Base-by-base conservation (phyloP, 1,139 yeast species). In the Blastobotrys petasosporus region DNA sequence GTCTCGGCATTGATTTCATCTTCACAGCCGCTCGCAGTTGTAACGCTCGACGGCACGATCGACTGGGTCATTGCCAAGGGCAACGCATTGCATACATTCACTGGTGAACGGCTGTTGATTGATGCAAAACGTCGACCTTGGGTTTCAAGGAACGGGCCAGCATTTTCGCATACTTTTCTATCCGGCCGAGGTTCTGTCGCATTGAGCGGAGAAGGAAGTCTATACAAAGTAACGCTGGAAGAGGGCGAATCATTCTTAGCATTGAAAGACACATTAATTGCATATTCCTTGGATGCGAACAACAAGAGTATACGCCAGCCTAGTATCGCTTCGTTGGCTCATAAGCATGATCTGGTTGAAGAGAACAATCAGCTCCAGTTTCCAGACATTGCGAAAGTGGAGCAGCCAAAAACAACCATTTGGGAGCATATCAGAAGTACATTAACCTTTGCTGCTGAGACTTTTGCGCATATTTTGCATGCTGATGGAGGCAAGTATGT, bases 111-210 rank as follows among this genome's bases (percentile, higher is more conserved):
- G 34, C 52, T 63, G 30, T 42, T 43, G 10, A 47, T 62, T 9
- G 48, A 48, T 13, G 59, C 69, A 12, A 51, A 54, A 20, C 40
- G 59, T 10, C 42, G 45, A 15, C 57, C 56, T 56, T 35, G 52
- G 12, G 4, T 16, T n/a, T 33, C 16, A 3, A 47, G 54, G 4
- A 44, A 49, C 12, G 42, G 52, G 30, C 62, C 65, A 1, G 35
- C 33, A 13, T 53, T 57, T 41, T 47, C 55, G n/a, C 65, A 63
- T 48, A 55, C 65, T 0, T 45, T 60, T 13, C 51, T 67, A 11
- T 51, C 66, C 4, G 73, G 73, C 28, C 57, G 73, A 13, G 73
- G 73, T 8, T 52, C 57, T 13, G 54, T 65, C 11, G 70, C 69
- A 11, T 48, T 68, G 38, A 54, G 64, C 6, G 50, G 50, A 11